These are phyloP conservation scores for Tillandsia fasciculata DNA, from an alignment of 176 grass and related monocot genomes.

Conservation along the genomic window DNA sequence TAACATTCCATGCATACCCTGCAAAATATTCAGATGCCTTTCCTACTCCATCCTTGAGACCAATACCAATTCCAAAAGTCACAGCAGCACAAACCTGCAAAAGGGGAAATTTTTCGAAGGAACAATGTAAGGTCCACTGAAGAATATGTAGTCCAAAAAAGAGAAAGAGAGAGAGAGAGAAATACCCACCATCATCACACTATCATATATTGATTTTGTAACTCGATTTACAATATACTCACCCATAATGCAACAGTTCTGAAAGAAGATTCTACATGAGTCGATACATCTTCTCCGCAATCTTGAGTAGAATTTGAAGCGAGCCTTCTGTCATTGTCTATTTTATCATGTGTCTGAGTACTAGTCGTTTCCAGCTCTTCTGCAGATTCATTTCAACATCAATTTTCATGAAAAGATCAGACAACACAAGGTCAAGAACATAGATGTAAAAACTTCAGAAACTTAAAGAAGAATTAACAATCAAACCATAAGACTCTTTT, in stretches of 20 bases:
- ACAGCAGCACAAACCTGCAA: slow-evolving; percentile 61
- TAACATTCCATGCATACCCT: slow-evolving; percentile 42
- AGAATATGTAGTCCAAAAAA: slow-evolving; percentile 1
- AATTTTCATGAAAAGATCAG: background rate
- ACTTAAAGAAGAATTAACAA: background rate
- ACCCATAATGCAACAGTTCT: slow-evolving; percentile 47
- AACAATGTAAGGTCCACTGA: background rate
- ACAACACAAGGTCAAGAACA: background rate
- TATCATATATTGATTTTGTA: background rate
- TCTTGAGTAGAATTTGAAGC: slow-evolving; percentile 6
- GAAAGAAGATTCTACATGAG: slow-evolving; percentile 24
- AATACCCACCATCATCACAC: background rate
- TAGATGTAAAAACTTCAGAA: background rate
- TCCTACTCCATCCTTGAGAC: slow-evolving; percentile 48
- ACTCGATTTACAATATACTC: slow-evolving; percentile 4
- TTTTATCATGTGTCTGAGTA: slow-evolving; percentile 20
- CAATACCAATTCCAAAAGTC: slow-evolving; percentile 64
- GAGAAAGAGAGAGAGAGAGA: slow-evolving; percentile 2
- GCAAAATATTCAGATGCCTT: slow-evolving; percentile 92
- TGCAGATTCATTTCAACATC: slow-evolving; percentile 19
- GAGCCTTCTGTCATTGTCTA: slow-evolving; percentile 19
- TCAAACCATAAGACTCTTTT: background rate
- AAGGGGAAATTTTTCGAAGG: background rate
- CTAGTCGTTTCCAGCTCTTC: slow-evolving; percentile 15
- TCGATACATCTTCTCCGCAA: slow-evolving; percentile 7